Percentiles rank a stretch among this genome's conserved stretches.
Evolutionary conservation across 139 green algal species (phyloP).

Genomic region (Closterium sp.): DNA sequence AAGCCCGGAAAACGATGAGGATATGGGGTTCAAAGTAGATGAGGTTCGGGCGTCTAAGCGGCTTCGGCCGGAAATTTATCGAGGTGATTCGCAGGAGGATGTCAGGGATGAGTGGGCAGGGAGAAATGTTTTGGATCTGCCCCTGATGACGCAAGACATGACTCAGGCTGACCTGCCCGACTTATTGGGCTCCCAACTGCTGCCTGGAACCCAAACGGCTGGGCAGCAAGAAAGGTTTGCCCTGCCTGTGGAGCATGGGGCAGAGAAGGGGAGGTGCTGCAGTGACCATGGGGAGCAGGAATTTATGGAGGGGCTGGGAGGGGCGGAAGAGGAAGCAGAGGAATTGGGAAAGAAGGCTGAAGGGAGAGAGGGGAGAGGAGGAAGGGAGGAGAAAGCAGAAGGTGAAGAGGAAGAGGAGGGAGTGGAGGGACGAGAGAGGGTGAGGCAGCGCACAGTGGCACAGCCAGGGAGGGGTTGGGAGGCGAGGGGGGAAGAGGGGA

Average conservation of each 20-base stretch:
- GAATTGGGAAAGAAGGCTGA: too few relatives aligned
- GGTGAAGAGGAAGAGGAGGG: background rate
- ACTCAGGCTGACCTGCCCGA: background rate
- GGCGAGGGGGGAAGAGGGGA: background rate
- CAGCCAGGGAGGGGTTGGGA: background rate
- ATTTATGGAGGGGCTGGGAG: too few relatives aligned
- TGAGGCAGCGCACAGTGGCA: background rate
- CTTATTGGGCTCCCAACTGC: background rate
- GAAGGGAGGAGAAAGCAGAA: too few relatives aligned
- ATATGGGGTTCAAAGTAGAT: too few relatives aligned
- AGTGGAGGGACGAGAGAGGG: background rate
- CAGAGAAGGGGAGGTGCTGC: background rate
- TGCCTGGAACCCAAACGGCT: background rate
- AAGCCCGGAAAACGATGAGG: too few relatives aligned
- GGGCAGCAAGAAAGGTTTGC: background rate
- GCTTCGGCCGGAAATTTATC: too few relatives aligned
- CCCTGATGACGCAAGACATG: background rate
- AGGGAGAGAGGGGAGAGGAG: too few relatives aligned
- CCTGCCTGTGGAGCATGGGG: background rate
- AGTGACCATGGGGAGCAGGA: too few relatives aligned
- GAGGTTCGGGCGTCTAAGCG: too few relatives aligned
- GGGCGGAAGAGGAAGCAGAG: too few relatives aligned
- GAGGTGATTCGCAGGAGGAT: background rate
- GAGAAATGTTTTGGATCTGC: background rate
- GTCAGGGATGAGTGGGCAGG: conserved; percentile 4